A percentile compares a stretch with the other conserved stretches of the same genome.
phyloP scores from a whole-genome alignment of 2,329 filamentous ascomycete species.

The Drechslera avenae region DNA sequence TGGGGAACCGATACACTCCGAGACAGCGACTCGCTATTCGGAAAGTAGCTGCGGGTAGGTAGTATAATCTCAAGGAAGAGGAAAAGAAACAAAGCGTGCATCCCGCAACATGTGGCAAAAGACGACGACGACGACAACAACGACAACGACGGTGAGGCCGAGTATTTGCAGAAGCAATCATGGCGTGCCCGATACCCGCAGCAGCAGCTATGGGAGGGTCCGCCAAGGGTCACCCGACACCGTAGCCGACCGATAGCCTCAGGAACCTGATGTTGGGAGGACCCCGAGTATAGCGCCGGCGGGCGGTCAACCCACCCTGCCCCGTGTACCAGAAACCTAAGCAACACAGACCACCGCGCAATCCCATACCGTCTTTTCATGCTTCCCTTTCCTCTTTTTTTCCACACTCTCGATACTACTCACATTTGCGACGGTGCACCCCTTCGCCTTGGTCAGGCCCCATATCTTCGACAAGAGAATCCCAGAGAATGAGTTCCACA shows the following conservation, averaged over 20 bases:
- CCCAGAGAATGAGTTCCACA: conserved; percentile 59
- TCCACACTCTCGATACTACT: conserved; percentile 18
- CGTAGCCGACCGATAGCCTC: conserved; percentile 7
- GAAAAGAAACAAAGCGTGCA: too few relatives aligned
- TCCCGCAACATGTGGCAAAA: too few relatives aligned
- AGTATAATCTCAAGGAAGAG: too few relatives aligned
- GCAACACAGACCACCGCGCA: conserved; percentile 34
- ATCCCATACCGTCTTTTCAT: conserved; percentile 20
- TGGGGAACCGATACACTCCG: conserved; percentile 25
- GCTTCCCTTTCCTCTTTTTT: conserved; percentile 21
- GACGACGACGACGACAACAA: too few relatives aligned
- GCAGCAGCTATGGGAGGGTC: neutral
- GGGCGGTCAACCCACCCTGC: conserved; percentile 15
- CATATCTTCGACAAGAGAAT: conserved; percentile 55
- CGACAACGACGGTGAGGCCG: neutral
- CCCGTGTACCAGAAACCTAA: neutral
- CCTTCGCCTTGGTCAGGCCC: conserved; percentile 98
- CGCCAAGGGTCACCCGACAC: conserved; percentile 6
- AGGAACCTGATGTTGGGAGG: conserved; percentile 6
- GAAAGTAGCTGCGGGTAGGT: neutral
- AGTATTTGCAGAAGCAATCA: conserved; percentile 5
- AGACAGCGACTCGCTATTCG: conserved; percentile 4
- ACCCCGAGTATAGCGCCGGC: conserved; percentile 23
- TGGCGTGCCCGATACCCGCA: neutral
- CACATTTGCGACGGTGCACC: conserved; percentile 77